Base-by-base conservation (phyloP, 805 yeast species). In the Hanseniaspora thailandica region DNA sequence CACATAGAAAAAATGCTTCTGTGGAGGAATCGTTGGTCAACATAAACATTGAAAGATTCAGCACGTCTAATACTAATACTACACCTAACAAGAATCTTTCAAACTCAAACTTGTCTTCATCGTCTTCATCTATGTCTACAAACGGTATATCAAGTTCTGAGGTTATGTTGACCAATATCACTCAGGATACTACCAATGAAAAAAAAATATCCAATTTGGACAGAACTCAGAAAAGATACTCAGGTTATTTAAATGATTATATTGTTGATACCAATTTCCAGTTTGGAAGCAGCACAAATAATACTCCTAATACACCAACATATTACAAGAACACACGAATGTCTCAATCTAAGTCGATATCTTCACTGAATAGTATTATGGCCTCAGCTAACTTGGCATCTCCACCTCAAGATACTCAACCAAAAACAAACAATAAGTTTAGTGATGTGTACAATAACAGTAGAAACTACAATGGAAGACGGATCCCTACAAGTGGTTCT, bases 181-280 rank as follows among this genome's bases (percentile, higher is more conserved):
- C 54, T 20, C 47, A 50, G n/a, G 54, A 43, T n/a, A 30, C 48
- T 5, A 19, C 41, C 17, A 25, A 7, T 12, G 33, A 22, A n/a
- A 15, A 15, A 20, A 33, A 35, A 7, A 35, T 19, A 15, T 19
- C 36, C 3, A 30, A 35, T 12, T 7, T 43, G 7, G 54, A 50
- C 19, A 43, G 45, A 35, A 50, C 48, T 4, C 45, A 50, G 28
- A 50, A 50, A 22, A 41, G 54, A 35, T 50, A 50, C 13, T 50
- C 54, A 8, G 54, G 54, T 1, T 50, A 50, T n/a, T n/a, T 50
- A n/a, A 50, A 50, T 28, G 54, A 50, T 22, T 50, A 50, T 33
- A 40, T 50, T 17, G 30, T 45, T 15, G 54, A 50, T 23, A 13
- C 8, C 10, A 43, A 43, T 20, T 23, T 43, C 12, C 46, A 43